A percentile compares a stretch with the other conserved stretches of the same genome.
phyloP scores from a whole-genome alignment of 257 asterid species.

The Solanum raphanifolium region DNA sequence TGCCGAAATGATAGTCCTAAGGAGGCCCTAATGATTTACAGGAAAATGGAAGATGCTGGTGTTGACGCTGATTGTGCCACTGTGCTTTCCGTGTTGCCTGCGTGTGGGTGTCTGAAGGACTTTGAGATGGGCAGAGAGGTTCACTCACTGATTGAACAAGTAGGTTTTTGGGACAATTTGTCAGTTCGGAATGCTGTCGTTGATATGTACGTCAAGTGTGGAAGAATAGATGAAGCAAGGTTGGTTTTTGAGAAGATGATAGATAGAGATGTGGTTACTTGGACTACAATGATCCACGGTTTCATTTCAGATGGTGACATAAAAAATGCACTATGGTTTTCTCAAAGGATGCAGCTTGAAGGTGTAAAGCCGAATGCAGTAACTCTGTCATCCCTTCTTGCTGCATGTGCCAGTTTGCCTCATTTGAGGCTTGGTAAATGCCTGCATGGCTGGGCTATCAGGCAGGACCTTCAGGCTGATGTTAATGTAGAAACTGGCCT shows the following conservation, averaged over 20 bases:
- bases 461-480: slow-evolving; percentile 53
- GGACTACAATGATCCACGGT: slow-evolving; percentile 87
- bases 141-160: slow-evolving; percentile 42
- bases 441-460: slow-evolving; percentile 79
- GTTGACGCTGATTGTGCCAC: slow-evolving; percentile 69
- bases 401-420: slow-evolving; percentile 44
- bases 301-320: slow-evolving; percentile 35
- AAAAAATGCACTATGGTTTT: slow-evolving; percentile 37
- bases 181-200: slow-evolving; percentile 61
- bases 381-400: slow-evolving; percentile 64
- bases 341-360: slow-evolving; percentile 60
- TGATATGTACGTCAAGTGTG: slow-evolving; percentile 84
- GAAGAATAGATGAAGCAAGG: slow-evolving; percentile 54
- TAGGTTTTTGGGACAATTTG: slow-evolving; percentile 32
- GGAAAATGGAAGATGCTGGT: slow-evolving; percentile 37
- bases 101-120: slow-evolving; percentile 59
- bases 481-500: slow-evolving; percentile 76
- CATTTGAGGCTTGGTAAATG: slow-evolving; percentile 72
- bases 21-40: slow-evolving; percentile 50
- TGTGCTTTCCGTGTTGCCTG: slow-evolving; percentile 69
- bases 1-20: slow-evolving; percentile 35
- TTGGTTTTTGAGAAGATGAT: slow-evolving; percentile 43
- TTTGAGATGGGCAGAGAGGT: slow-evolving; percentile 50
- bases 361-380: slow-evolving; percentile 79
- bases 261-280: slow-evolving; percentile 67